Evolutionary conservation across 441 rosid species (phyloP).

Genomic region (Raphanus hybrid): DNA sequence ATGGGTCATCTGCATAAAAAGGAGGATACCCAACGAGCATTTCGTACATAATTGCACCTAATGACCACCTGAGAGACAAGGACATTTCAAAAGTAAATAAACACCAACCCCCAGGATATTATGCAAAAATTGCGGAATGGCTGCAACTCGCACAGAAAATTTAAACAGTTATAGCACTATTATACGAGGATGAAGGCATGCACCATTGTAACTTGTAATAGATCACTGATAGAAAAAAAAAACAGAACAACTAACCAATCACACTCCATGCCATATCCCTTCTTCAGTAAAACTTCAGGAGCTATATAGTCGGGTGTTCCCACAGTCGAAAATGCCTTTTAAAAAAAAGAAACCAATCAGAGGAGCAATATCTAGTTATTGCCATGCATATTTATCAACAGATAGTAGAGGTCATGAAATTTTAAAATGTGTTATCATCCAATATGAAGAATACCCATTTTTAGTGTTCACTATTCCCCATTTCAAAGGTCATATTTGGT

Average conservation of each 20-base stretch:
- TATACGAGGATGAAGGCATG: neutral
- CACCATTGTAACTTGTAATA: neutral
- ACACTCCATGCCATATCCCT: conserved; percentile 99
- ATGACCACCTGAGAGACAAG: conserved; percentile 80
- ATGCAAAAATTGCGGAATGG: neutral
- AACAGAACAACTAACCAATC: conserved; percentile 76
- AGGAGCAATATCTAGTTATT: conserved; percentile 10
- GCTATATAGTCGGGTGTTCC: conserved; percentile 99
- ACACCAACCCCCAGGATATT: conserved; percentile 2
- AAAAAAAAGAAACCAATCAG: conserved; percentile 34
- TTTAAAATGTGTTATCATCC: conserved; percentile 11
- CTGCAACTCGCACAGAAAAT: conserved; percentile 9
- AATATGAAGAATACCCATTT: conserved; percentile 12
- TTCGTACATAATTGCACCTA: conserved; percentile 97
- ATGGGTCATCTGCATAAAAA: conserved; percentile 93
- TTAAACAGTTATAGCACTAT: conserved; percentile 5
- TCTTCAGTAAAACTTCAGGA: conserved; percentile 97
- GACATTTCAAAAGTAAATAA: conserved; percentile 6
- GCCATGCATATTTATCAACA: conserved; percentile 19
- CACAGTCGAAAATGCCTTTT: conserved; percentile 95
- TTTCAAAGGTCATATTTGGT: conserved; percentile 8
- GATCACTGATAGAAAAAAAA: conserved; percentile 10
- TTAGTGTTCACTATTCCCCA: conserved; percentile 16
- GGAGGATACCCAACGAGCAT: conserved; percentile 99
- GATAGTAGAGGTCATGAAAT: conserved; percentile 16